Evolutionary conservation across 177 flowering plant species (phyloP).

Genomic region (Vitis hybrid): DNA sequence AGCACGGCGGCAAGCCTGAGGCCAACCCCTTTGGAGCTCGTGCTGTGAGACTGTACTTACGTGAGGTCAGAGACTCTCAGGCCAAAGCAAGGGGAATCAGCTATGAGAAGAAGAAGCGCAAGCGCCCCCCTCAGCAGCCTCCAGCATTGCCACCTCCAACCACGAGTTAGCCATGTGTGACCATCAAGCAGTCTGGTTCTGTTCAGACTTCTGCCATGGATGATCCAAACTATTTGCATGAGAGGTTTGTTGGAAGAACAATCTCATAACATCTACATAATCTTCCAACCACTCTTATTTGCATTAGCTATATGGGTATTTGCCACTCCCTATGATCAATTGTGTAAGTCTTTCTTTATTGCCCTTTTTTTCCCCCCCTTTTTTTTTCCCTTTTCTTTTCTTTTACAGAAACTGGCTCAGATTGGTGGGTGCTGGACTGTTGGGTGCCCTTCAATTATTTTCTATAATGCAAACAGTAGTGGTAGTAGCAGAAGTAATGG

Average conservation of each 20-base stretch:
- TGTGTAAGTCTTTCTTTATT: background rate
- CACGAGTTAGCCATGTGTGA: background rate
- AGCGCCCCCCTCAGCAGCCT: slow-evolving; percentile 21
- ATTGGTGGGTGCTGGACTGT: background rate
- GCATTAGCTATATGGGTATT: no score
- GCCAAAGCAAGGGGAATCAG: slow-evolving; percentile 45
- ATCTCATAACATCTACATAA: no score
- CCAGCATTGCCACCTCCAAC: slow-evolving; percentile 13
- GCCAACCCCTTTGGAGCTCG: slow-evolving; percentile 44
- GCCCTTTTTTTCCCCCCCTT: background rate
- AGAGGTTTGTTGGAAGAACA: background rate
- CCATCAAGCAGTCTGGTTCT: no score
- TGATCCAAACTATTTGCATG: no score
- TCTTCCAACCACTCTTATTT: background rate
- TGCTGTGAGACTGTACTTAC: slow-evolving; percentile 37
- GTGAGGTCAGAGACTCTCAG: slow-evolving; percentile 40
- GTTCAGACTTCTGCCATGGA: no score
- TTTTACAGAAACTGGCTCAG: background rate
- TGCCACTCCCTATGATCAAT: background rate
- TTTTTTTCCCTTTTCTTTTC: background rate
- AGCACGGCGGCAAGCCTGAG: slow-evolving; percentile 41
- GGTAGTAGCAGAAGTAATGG: background rate
- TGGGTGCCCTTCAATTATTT: background rate
- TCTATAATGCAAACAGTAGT: background rate
- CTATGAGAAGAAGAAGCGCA: slow-evolving; percentile 44